A percentile compares a stretch with the other conserved stretches of the same genome.
phyloP scores from a whole-genome alignment of 2,329 filamentous ascomycete genomes.

The Alternaria conjuncta region DNA sequence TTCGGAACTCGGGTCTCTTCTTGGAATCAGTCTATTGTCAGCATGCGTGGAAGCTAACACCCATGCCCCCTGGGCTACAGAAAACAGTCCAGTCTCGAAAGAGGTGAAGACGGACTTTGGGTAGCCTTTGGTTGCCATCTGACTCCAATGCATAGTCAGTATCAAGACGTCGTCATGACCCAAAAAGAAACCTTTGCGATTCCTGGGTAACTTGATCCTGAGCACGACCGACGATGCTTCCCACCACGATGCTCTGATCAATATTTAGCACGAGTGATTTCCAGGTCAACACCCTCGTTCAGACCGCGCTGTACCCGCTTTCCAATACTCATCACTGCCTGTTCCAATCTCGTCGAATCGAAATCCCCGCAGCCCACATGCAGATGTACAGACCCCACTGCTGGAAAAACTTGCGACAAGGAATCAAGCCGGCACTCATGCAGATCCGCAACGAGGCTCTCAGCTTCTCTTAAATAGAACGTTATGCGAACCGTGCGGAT shows the following conservation, averaged over 20 bases:
- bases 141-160: neutral
- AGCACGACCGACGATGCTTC: no score
- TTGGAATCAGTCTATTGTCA: neutral
- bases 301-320: neutral
- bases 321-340: neutral
- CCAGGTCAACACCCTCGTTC: neutral
- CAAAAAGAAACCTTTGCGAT: rapidly evolving
- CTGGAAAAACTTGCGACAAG: neutral
- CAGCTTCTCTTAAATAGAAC: neutral
- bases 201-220: neutral
- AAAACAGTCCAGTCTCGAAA: neutral
- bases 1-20: neutral
- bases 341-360: neutral
- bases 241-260: neutral
- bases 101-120: neutral
- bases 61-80: neutral
- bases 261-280: neutral
- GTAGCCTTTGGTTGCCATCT: neutral
- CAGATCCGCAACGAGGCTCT: neutral
- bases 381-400: neutral
- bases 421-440: neutral
- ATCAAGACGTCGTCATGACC: neutral
- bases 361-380: neutral
- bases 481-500: neutral
- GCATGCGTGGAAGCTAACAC: neutral